A percentile compares a stretch with the other conserved stretches of the same genome.
Evolutionary conservation across 2,329 filamentous ascomycete genomes (phyloP).

Genomic region (Basipetospora chlamydospora): DNA sequence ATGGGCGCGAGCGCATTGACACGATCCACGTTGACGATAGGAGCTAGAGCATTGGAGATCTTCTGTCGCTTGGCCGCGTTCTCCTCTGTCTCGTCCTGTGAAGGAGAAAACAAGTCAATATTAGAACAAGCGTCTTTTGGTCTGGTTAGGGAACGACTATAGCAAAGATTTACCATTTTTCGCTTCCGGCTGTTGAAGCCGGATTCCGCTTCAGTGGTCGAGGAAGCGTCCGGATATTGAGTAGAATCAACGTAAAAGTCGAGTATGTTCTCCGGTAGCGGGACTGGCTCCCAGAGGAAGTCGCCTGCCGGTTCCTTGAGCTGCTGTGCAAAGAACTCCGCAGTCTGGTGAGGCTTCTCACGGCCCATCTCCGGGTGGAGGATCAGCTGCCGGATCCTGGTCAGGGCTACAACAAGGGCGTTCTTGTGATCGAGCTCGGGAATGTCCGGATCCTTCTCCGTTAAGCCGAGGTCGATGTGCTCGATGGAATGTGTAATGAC

Average conservation of each 20-base stretch:
- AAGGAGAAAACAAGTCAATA: no score
- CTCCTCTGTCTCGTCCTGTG: slow-evolving; percentile 2
- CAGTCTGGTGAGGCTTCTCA: slow-evolving; percentile 29
- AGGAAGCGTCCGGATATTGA: slow-evolving; percentile 13
- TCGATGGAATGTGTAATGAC: slow-evolving; percentile 38
- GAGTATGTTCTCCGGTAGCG: slow-evolving; percentile 32
- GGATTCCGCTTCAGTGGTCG: slow-evolving; percentile 7
- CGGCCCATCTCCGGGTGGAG: slow-evolving; percentile 24
- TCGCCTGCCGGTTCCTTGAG: slow-evolving; percentile 23
- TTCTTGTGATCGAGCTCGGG: slow-evolving; percentile 30
- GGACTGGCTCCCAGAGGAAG: slow-evolving; percentile 31
- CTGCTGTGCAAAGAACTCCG: slow-evolving; percentile 30
- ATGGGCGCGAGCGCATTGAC: slow-evolving; percentile 1
- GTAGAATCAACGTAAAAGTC: slow-evolving; percentile 29
- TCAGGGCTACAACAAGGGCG: slow-evolving; percentile 23
- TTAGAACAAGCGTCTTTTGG: no score
- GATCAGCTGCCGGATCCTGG: slow-evolving; percentile 22
- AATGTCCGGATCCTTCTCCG: slow-evolving; percentile 8
- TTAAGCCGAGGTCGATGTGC: slow-evolving; percentile 31
- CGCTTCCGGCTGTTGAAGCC: slow-evolving; percentile 27
- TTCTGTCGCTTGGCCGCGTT: background rate
- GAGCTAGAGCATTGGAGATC: background rate
- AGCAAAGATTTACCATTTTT: slow-evolving; percentile 25
- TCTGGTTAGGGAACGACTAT: background rate
- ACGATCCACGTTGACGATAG: slow-evolving; percentile 1